Conservation (phyloP, 2,329 filamentous ascomycete genomes). For the Neophaeococcomyces mojaviensis region DNA sequence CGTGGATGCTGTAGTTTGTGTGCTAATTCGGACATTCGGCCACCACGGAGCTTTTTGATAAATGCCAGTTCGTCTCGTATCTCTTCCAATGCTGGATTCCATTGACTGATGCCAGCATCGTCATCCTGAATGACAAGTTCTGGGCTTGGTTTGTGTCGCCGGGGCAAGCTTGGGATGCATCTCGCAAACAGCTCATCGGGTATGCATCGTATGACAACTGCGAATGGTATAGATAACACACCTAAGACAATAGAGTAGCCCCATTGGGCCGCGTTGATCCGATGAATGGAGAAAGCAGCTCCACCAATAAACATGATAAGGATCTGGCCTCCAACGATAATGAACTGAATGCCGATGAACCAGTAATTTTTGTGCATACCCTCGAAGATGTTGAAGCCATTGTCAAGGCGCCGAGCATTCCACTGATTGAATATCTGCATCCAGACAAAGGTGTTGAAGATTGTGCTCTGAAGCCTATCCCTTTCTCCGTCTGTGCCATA, state of each 20-base stretch:
- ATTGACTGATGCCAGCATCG: slow-evolving; percentile 42
- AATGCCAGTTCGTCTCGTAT: slow-evolving; percentile 58
- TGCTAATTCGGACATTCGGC: slow-evolving; percentile 52
- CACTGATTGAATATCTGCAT: slow-evolving; percentile 66
- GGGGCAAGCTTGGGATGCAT: slow-evolving; percentile 30
- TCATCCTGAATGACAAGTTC: slow-evolving; percentile 29
- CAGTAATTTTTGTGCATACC: slow-evolving; percentile 50
- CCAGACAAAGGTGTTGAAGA: slow-evolving; percentile 67
- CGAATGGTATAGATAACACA: slow-evolving; percentile 45
- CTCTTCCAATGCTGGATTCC: slow-evolving; percentile 56
- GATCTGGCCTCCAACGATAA: slow-evolving; percentile 53
- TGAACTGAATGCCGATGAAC: slow-evolving; percentile 49
- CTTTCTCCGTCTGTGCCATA: slow-evolving; percentile 37
- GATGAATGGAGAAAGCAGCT: slow-evolving; percentile 45
- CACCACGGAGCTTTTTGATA: slow-evolving; percentile 56
- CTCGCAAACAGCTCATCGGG: slow-evolving; percentile 44
- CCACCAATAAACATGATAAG: slow-evolving; percentile 53
- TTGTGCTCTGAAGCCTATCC: slow-evolving; percentile 49
- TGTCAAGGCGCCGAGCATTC: slow-evolving; percentile 58
- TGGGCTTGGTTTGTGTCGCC: slow-evolving; percentile 15
- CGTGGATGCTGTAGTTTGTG: slow-evolving; percentile 56
- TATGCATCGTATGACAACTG: slow-evolving; percentile 42
- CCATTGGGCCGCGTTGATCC: slow-evolving; percentile 47
- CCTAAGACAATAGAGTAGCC: slow-evolving; percentile 46
- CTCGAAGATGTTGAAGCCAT: slow-evolving; percentile 55